Base-by-base conservation (phyloP, 306 rosid genomes). In the Dalbergia cochinchinensis region DNA sequence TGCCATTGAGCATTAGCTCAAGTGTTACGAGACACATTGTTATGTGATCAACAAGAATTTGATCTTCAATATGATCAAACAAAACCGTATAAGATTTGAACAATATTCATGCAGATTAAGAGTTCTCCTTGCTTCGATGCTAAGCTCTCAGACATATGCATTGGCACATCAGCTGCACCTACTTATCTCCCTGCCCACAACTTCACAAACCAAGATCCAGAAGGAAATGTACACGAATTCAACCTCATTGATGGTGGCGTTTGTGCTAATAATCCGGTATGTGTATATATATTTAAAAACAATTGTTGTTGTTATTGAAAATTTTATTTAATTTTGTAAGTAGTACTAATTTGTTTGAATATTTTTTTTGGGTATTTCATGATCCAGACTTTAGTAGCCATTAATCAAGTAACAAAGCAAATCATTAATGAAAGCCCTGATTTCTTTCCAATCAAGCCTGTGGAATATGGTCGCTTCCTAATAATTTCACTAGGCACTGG, bases 251-350 rank as follows among this genome's bases (percentile, higher is more conserved):
- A 92, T 18, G 97, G 92, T 18, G 92, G 89, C 3, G 83, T 88
- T 45, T 88, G 91, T 45, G 92, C 92, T 7, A 91, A 91, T 37
- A 86, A 91, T 83, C 96, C 91, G 72, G 93, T 89, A 89, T 19
- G 5, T 12, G 1, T 0, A 33, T 12, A 33, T 12, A n/a, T 19
- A 80, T 13, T n/a, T 66, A 2, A 12, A 12, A 26, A 26, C 31
- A 26, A 26, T 26, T 26, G 2, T 26, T 26, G 31, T 26, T 26
- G 16, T 65, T 65, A 4, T 65, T 65, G 31, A 7, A 50, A 55
- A 15, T 39, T 55, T 4, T 14, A 58, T 12, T 59, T n/a, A 42
- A 0, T 4, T 14, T 50, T 50, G 7, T 16, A 50, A 50, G n/a
- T n/a, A n/a, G n/a, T n/a, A n/a, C n/a, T n/a, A n/a, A n/a, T n/a